A percentile compares a stretch with the other conserved stretches of the same genome.
Conservation (phyloP, 225 moss, liverwort and hornwort genomes). For the Rhytidiadelphus loreus region DNA sequence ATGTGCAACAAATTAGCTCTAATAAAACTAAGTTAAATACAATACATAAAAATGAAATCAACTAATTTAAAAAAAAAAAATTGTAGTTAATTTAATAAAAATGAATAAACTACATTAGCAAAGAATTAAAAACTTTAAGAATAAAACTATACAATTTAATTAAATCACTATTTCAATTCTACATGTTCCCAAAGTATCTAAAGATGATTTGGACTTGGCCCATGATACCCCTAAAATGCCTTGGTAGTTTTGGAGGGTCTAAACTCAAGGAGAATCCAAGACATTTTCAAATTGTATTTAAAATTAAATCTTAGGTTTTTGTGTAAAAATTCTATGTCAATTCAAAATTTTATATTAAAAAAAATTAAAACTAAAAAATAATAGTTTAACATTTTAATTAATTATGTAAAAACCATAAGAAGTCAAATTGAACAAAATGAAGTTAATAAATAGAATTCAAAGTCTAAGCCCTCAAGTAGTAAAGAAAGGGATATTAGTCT, state of each 20-base stretch:
- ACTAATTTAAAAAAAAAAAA: background rate
- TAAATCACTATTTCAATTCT: background rate
- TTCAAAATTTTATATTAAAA: background rate
- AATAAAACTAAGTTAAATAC: background rate
- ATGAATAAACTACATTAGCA: background rate
- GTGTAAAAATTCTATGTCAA: background rate
- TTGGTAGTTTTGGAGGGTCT: background rate
- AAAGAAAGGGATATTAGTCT: background rate
- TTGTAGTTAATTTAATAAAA: background rate
- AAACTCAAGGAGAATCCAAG: too few relatives aligned
- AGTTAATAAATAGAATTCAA: background rate
- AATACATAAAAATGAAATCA: background rate
- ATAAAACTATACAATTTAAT: background rate
- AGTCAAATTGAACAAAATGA: background rate
- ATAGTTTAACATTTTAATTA: too few relatives aligned
- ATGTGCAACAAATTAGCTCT: background rate
- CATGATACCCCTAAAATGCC: accelerated
- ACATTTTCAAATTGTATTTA: background rate
- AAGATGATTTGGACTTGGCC: background rate
- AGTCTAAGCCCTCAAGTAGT: background rate
- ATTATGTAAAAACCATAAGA: background rate
- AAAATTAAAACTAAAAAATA: too few relatives aligned
- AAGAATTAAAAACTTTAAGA: background rate
- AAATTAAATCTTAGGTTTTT: background rate
- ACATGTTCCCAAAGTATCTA: background rate